These are phyloP conservation scores for Rhodotorula diobovata DNA, from an alignment of 768 basidiomycete species.

Conservation along the genomic window DNA sequence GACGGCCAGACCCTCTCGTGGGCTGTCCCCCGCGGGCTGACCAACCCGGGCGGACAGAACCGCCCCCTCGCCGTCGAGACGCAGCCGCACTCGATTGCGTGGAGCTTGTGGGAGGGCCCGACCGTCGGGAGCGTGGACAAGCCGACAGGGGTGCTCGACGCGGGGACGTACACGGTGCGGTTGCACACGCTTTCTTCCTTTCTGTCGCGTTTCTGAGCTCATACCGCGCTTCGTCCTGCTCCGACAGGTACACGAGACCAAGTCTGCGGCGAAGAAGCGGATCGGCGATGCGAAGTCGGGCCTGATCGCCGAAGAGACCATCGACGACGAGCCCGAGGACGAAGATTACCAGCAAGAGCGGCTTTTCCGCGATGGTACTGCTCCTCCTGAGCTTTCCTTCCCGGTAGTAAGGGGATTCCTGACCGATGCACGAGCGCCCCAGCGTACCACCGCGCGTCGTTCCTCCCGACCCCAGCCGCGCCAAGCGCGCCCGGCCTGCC, in stretches of 20 bases:
- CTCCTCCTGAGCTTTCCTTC: neutral
- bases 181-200: neutral
- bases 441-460: neutral
- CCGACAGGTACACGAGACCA: neutral
- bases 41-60: neutral
- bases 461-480: neutral
- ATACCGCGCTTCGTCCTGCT: too few relatives aligned
- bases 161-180: slow-evolving; percentile 25
- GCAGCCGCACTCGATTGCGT: slow-evolving; percentile 8
- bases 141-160: slow-evolving; percentile 16
- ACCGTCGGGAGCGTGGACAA: neutral
- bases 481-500: neutral
- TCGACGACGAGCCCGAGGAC: neutral
- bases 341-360: neutral
- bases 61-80: slow-evolving; percentile 21
- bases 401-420: neutral
- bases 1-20: slow-evolving; percentile 10
- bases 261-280: neutral
- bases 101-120: slow-evolving; percentile 21
- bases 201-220: neutral
- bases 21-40: slow-evolving; percentile 16
- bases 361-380: neutral
- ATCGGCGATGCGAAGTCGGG: neutral
- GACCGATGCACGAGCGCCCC: too few relatives aligned
- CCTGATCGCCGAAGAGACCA: neutral